A percentile compares a stretch with the other conserved stretches of the same genome.
Evolutionary conservation across 163 green algal genomes (phyloP).

Genomic region (Picocystis sp.): DNA sequence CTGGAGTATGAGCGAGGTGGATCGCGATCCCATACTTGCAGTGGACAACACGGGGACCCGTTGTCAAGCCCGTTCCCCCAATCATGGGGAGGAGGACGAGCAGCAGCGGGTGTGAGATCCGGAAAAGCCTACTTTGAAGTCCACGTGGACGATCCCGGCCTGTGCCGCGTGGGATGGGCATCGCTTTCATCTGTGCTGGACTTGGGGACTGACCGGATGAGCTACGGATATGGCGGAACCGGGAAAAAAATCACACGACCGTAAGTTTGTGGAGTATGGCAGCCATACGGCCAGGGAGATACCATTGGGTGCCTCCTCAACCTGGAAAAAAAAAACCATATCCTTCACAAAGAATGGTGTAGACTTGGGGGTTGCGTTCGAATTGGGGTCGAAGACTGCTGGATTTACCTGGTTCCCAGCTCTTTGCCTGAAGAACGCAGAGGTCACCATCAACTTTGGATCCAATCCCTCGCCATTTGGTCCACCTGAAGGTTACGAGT

Average conservation of each 20-base stretch:
- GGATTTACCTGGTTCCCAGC: conserved; percentile 41
- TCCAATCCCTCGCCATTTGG: too few relatives aligned
- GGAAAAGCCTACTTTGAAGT: conserved; percentile 33
- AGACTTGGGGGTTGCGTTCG: conserved; percentile 40
- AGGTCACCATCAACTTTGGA: too few relatives aligned
- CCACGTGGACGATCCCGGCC: conserved; percentile 43
- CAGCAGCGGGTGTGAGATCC: conserved; percentile 27
- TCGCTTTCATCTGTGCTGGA: conserved; percentile 31
- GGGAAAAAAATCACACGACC: conserved; percentile 51
- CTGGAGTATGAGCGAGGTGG: conserved; percentile 31
- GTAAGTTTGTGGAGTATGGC: conserved; percentile 49
- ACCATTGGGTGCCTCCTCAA: conserved; percentile 53
- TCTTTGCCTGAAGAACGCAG: conserved; percentile 37
- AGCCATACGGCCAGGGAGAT: conserved; percentile 40
- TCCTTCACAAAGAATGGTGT: conserved; percentile 51
- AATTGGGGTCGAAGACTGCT: conserved; percentile 5
- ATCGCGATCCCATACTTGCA: conserved; percentile 37
- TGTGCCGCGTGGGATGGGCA: conserved; percentile 56
- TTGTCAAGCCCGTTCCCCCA: conserved; percentile 35
- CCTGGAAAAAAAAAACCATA: conserved; percentile 16
- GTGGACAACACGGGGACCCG: conserved; percentile 27
- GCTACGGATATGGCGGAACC: conserved; percentile 61
- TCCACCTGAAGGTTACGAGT: neutral
- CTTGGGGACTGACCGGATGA: conserved; percentile 37
- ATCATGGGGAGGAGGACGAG: conserved; percentile 39